Evolutionary conservation across 2,329 filamentous ascomycete genomes (phyloP).

Genomic region (Aspergillus persii): DNA sequence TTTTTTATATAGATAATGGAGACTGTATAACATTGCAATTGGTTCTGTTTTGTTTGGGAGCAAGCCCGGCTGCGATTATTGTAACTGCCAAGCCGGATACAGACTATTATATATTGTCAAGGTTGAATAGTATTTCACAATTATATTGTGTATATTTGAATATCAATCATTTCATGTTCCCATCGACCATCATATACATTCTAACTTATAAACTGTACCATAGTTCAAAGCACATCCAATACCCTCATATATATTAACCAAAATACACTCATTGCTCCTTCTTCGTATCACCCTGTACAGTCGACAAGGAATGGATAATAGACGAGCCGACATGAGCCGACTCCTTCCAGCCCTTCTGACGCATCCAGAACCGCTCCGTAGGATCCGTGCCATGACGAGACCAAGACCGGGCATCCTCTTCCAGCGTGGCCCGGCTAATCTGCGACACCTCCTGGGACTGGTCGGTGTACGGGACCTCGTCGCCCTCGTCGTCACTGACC

Average conservation of each 20-base stretch:
- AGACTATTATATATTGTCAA: no score
- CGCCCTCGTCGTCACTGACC: conserved; percentile 20
- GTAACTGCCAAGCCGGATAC: no score
- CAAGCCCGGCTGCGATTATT: no score
- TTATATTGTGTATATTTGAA: no score
- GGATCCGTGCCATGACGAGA: conserved; percentile 33
- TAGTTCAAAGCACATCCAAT: neutral
- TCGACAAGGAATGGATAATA: conserved; percentile 37
- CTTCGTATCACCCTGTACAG: neutral
- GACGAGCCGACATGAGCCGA: conserved; percentile 38
- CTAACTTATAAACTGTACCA: neutral
- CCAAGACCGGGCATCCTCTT: conserved; percentile 42
- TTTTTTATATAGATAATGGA: no score
- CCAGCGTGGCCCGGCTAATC: conserved; percentile 38
- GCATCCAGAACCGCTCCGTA: conserved; percentile 43
- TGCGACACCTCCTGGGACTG: conserved; percentile 19
- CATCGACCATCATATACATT: neutral
- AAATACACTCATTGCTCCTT: conserved; percentile 24
- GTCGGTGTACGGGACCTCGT: conserved; percentile 4
- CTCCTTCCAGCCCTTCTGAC: conserved; percentile 46
- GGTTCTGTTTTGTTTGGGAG: no score
- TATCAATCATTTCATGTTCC: no score
- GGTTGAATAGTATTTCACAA: no score
- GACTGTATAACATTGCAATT: no score
- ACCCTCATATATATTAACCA: neutral